Evolutionary conservation across 2,329 filamentous ascomycete species (phyloP).

Genomic region (Shiraia bambusicola): DNA sequence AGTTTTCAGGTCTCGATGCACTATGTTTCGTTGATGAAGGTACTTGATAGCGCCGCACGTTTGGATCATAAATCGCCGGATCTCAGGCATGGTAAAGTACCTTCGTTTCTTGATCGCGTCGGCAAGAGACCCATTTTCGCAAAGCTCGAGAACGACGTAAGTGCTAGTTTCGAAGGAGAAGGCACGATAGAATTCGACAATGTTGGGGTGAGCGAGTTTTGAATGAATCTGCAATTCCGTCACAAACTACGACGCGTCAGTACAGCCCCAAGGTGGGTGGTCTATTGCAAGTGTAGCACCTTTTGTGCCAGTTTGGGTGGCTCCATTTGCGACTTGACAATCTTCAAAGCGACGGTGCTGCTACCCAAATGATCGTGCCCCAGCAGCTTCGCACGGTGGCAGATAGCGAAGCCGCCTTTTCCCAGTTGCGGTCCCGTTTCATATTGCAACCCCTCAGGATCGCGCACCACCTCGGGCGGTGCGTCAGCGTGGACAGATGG

Average conservation of each 20-base stretch:
- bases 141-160: slow-evolving; percentile 91
- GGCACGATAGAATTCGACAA: slow-evolving; percentile 91
- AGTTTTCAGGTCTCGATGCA: slow-evolving; percentile 96
- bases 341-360: slow-evolving; percentile 74
- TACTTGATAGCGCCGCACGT: slow-evolving; percentile 98
- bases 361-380: slow-evolving; percentile 58
- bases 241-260: slow-evolving; percentile 57
- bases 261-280: background rate
- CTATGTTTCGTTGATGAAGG: slow-evolving; percentile 92
- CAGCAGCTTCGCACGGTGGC: slow-evolving; percentile 69
- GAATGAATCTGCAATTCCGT: slow-evolving; percentile 96
- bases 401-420: slow-evolving; percentile 81
- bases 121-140: slow-evolving; percentile 93
- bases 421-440: slow-evolving; percentile 73
- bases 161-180: slow-evolving; percentile 89
- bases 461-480: slow-evolving; percentile 60
- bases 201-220: slow-evolving; percentile 93
- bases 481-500: slow-evolving; percentile 54
- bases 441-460: slow-evolving; percentile 71
- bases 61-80: slow-evolving; percentile 90
- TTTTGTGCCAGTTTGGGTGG: slow-evolving; percentile 81
- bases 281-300: slow-evolving; percentile 51
- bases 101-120: slow-evolving; percentile 95
- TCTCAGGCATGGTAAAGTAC: slow-evolving; percentile 88
- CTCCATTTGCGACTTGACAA: slow-evolving; percentile 78